Base-by-base conservation (phyloP, 306 rosid genomes). In the Dicorynia guianensis region DNA sequence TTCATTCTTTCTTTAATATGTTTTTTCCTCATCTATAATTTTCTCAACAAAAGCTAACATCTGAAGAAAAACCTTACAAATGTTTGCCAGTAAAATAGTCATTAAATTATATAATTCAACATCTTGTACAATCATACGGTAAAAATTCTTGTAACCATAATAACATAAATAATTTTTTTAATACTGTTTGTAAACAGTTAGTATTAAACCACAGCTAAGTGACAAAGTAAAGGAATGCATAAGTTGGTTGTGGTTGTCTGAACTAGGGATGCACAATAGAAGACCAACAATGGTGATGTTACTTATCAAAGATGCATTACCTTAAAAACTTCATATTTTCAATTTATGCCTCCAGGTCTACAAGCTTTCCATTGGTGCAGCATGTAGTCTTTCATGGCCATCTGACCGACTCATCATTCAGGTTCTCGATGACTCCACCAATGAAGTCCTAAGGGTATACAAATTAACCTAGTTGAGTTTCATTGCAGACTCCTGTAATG, bases 351-450 rank as follows among this genome's bases (percentile, higher is more conserved):
- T 71, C 78, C 85, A 87, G 87, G 91, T 87, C 53, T 84, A 84
- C 82, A 87, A 77, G 89, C 85, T 87, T 70, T 87, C 91, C 10
- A 87, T 82, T 65, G 91, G 82, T 76, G 87, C 91, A 53, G 87
- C 85, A 5, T 82, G 89, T 43, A 82, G 78, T 39, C 69, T 87
- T 72, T 80, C 87, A 74, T 87, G 91, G 89, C 91, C 91, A 55
- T 49, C 82, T 12, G 91, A 82, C 64, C 76, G 87, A 47, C 70
- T 87, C 70, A 20, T 87, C 56, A 70, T 87, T 62, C 89, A 87
- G 72, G 91, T 87, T 77, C 89, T 87, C 12, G 85, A 87, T 63
- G 91, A 87, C 80, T 87, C 89, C 14, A 87, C 89, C 47, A 85
- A 87, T 79, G 77, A 57, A 80, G 84, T 75, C 78, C 61, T 87